Conservation (phyloP, 805 yeast genomes). For the Lipomyces orientalis region DNA sequence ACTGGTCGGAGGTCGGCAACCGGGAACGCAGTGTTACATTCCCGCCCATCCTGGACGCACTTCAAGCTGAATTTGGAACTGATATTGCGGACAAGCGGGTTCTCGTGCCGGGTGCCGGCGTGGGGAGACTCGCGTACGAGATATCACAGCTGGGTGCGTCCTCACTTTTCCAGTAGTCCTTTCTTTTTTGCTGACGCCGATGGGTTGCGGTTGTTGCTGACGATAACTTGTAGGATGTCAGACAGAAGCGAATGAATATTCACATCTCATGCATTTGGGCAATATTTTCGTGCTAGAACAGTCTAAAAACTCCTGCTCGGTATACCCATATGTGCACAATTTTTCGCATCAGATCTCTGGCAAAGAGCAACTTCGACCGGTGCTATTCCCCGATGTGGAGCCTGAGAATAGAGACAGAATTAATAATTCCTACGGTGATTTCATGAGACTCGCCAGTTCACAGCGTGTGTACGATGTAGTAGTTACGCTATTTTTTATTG, state of each 20-base stretch:
- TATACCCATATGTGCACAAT: constrained; percentile 57
- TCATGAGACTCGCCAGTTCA: constrained; percentile 56
- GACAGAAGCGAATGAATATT: constrained; percentile 78
- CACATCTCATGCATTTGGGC: constrained; percentile 75
- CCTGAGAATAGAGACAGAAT: constrained; percentile 17
- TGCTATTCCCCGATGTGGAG: constrained; percentile 48
- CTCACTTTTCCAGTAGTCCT: background rate
- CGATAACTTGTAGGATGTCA: constrained; percentile 44
- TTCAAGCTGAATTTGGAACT: constrained; percentile 46
- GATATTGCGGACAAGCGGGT: constrained; percentile 47
- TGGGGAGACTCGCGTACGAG: constrained; percentile 77
- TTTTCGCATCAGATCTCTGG: constrained; percentile 66
- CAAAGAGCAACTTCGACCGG: constrained; percentile 58
- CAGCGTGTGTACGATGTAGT: constrained; percentile 49
- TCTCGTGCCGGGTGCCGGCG: constrained; percentile 86
- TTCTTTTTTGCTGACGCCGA: background rate
- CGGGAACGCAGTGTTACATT: constrained; percentile 61
- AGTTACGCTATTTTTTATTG: constrained; percentile 73
- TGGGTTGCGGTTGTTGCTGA: background rate
- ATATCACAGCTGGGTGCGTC: constrained; percentile 32
- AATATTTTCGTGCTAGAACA: constrained; percentile 41
- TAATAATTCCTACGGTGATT: constrained; percentile 59
- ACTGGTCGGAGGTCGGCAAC: constrained; percentile 65
- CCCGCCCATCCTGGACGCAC: constrained; percentile 55
- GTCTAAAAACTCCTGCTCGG: constrained; percentile 30